Evolutionary conservation across 345 rosid species (phyloP), one percentile per base, ranked within the genome.

Genomic region (Hypericum perforatum): DNA sequence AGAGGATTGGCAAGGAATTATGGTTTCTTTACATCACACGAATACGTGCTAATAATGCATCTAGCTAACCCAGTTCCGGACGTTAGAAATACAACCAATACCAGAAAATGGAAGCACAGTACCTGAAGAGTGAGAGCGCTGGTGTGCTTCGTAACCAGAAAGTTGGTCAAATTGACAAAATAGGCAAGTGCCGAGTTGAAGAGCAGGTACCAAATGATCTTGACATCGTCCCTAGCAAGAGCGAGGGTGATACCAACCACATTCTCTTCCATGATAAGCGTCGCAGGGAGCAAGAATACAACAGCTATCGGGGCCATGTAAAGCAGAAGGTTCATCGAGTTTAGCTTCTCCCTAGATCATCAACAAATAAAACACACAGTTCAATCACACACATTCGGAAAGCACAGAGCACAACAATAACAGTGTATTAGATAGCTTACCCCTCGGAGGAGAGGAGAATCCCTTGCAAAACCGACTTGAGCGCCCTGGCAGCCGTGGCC

Each of bases 251-350:
- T 94, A 29, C 99, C 95, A 8, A 94, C 92, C 39, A 94, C 99
- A 52, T 94, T 86, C 53, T 76, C 78, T 71, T 94, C 99, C 97
- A 94, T 94, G 36, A 86, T 59, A 58, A 94, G 95, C 29, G 97
- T 82, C 42, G 95, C 95, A 5, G 99, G 99, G 6, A 94, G 86
- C 47, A 94, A 82, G 56, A 86, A 76, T 22, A 84, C 84, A 6
- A 94, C 99, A 13, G 99, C 99, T 60, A 94, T 74, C 0, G 99
- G 99, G 64, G 97, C 95, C 99, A 94, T 94, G 78, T 94, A 94
- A 5, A 94, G 79, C 41, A 94, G 92, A 9, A 94, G 88, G 64
- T 94, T 94, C 97, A 94, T 89, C 22, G 99, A 89, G 77, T 89
- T 86, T 59, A 94, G 84, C 82, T 89, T 94, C 79, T 94, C 99